phyloP scores from a whole-genome alignment of 352 stramenopile species.

The Aphanomyces stellatus region DNA sequence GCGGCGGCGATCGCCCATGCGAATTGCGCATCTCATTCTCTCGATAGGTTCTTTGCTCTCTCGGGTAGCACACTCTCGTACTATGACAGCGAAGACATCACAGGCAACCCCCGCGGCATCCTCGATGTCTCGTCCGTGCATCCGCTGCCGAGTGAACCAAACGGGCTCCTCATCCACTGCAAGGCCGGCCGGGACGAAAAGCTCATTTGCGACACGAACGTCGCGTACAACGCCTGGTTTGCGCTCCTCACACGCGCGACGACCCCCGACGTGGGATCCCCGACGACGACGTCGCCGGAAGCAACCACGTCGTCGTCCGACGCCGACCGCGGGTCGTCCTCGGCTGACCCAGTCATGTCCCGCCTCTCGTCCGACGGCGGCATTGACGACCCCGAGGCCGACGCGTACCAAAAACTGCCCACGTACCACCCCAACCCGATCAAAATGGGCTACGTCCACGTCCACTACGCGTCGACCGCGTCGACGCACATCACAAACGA shows the following conservation, averaged over 20 bases:
- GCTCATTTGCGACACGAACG: slow-evolving; percentile 66
- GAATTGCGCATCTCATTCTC: no score
- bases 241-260: slow-evolving; percentile 53
- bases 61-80: slow-evolving; percentile 63
- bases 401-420: neutral
- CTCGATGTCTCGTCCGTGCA: slow-evolving; percentile 65
- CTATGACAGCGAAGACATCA: slow-evolving; percentile 73
- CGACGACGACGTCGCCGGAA: slow-evolving; percentile 64
- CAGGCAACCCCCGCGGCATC: slow-evolving; percentile 41
- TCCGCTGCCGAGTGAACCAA: slow-evolving; percentile 62
- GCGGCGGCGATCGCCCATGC: slow-evolving; percentile 49
- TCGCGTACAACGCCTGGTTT: slow-evolving; percentile 72
- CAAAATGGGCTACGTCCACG: slow-evolving; percentile 17
- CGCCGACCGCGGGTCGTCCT: no score
- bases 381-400: neutral
- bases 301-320: slow-evolving; percentile 65
- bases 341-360: no score
- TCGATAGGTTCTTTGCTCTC: slow-evolving; percentile 53
- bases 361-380: no score
- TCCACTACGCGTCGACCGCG: neutral
- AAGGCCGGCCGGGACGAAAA: slow-evolving; percentile 58
- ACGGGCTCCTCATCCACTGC: slow-evolving; percentile 62
- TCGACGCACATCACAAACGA: neutral
- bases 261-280: slow-evolving; percentile 60
- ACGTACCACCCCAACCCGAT: slow-evolving; percentile 11